Evolutionary conservation across 208 protist species (phyloP), one percentile per base, ranked within the genome.

Genomic region (Acanthamoeba quina): DNA sequence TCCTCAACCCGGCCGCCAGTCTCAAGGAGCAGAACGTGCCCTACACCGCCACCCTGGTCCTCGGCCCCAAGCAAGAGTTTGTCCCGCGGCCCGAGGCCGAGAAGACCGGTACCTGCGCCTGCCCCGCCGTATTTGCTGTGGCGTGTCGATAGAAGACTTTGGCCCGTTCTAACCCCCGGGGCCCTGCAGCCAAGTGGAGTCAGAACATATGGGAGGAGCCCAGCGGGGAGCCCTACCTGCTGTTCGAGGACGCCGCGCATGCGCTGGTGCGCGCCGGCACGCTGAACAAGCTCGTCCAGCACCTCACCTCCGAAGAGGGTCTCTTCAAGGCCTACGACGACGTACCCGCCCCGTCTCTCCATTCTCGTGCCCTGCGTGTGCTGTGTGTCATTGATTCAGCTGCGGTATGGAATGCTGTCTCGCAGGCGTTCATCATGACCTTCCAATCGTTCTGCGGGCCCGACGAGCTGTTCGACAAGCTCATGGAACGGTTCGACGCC

Each of bases 251-350:
- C 54, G 37, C 47, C 26, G 31, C 47, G 0, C 41, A 41, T 60
- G 54, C 78, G 31, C n/a, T 37, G 17, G 85, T 90, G 47, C 56
- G 60, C 9, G 85, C 85, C 31, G 85, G 85, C 47, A 90, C 85
- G 21, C 26, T 90, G 19, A 90, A 90, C 85, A 90, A 90, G 60
- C 85, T 90, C 62, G 85, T 90, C 7, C 58, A 62, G 62, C 85
- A 90, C 56, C 85, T 90, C 31, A 90, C 85, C 49, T 90, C 85
- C 15, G 85, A 90, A n/a, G 29, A 86, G 49, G 78, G 78, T 41
- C 78, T 86, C 49, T 58, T 62, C 78, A 86, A 86, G 54, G 78
- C 78, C 47, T 86, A 62, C 34, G 78, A 86, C 37, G 78, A 86
- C 15, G 78, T 86, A 37, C 62, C 11, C 68, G 17, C 70, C 17